Conservation (phyloP, 73 alveolate species). For the Tetrahymena elliotti region DNA sequence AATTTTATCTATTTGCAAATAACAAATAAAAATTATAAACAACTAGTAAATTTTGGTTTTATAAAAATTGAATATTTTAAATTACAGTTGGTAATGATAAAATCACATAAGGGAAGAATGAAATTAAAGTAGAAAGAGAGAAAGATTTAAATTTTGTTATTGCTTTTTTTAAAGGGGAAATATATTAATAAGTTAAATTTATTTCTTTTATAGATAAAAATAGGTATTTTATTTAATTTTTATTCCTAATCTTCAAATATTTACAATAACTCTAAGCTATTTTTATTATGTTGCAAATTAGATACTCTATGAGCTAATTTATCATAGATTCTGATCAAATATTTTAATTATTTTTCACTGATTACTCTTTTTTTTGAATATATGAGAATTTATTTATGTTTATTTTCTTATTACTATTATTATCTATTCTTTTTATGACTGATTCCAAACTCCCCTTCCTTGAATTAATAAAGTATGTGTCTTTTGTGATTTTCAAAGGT, state of each 20-base stretch:
- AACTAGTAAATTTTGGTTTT: background rate
- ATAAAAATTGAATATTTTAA: too few relatives aligned
- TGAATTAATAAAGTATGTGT: too few relatives aligned
- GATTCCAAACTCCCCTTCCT: too few relatives aligned
- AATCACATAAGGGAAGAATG: too few relatives aligned
- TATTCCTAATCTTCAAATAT: background rate
- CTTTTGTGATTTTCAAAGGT: too few relatives aligned
- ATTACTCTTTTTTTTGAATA: too few relatives aligned
- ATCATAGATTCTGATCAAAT: background rate
- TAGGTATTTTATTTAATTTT: background rate
- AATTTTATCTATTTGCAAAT: background rate
- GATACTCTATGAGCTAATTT: background rate
- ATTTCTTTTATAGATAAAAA: background rate
- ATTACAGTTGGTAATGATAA: background rate
- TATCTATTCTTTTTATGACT: too few relatives aligned
- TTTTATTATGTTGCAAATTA: background rate
- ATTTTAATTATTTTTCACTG: too few relatives aligned
- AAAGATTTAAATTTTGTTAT: background rate
- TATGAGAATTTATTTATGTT: too few relatives aligned
- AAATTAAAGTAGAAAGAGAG: background rate
- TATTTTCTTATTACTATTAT: too few relatives aligned
- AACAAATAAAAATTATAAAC: background rate
- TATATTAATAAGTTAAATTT: background rate
- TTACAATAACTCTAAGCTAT: too few relatives aligned
- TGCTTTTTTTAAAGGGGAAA: background rate